Evolutionary conservation across 2,329 filamentous ascomycete genomes (phyloP), one percentile per base, ranked within the genome.

Genomic region (Fusarium sp.): DNA sequence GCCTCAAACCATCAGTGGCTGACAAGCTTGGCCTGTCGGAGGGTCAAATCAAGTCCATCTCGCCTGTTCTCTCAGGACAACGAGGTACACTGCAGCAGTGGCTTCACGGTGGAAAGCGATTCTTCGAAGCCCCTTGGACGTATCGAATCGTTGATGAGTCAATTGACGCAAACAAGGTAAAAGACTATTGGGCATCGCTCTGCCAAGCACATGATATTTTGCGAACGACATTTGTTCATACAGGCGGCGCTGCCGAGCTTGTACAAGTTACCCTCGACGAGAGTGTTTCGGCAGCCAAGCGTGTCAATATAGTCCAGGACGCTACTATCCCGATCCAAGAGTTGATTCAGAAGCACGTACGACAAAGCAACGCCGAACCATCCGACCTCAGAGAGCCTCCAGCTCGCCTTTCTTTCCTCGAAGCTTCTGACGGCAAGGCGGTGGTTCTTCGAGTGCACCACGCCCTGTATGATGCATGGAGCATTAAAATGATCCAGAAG

Each of bases 61-160:
- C 47, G 0, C 59, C 65, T 5, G 40, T 15, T 0, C 39, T 67
- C 1, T 10, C 49, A 6, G 59, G 59, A 1, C 65, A 69, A 5
- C 44, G 58, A 26, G 52, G 31, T 44, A 11, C 61, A 52, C n/a
- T 67, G 6, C 47, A 67, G 44, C 65, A 68, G 17, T 67, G 65
- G 64, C 2, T 67, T 1, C 54, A 60, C 2, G 60, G 46, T 1
- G 65, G 65, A 0, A 67, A 67, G 36, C 59, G 59, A 6, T 67
- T 67, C 19, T 69, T 67, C 2, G 64, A 65, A 3, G 47, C 65
- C 6, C 65, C 65, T 0, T 67, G 65, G 65, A 64, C 22, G 11
- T 67, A 67, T 26, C 47, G 15, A 7, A 21, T 67, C 1, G 15
- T 33, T 13, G 10, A 50, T 1, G 13, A 51, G 1, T 44, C 44